Evolutionary conservation across 345 rosid species (phyloP), one percentile per base, ranked within the genome.

Genomic region (Durio zibethinus): DNA sequence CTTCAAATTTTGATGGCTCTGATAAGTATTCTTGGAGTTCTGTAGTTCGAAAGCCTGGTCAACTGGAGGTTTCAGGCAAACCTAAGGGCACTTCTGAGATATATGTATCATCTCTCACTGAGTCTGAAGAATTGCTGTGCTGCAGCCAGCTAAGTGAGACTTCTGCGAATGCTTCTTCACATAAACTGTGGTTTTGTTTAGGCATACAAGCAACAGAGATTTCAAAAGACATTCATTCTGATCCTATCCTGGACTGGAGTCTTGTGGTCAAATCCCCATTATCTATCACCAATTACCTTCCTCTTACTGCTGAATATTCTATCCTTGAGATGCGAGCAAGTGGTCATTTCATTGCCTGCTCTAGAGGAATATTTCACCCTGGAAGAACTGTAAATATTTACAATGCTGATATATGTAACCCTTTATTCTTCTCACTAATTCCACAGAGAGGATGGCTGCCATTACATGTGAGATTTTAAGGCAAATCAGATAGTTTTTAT

Each of bases 381-480:
- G 97, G 94, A 69, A 86, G 87, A 83, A 80, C 90, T 72, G 93
- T 91, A 56, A 91, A 92, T 80, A 86, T 92, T 81, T 88, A 93
- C 80, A 85, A 83, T 84, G 97, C 88, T 45, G 93, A 93, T 82
- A 86, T 91, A 77, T 82, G 89, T 81, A 92, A 81, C 57, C 93
- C 90, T 40, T 79, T 96, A 76, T 92, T 83, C 84, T 84, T 96
- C 52, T 86, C 97, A 45, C 84, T 96, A 73, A 88, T 91, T 80
- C 99, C 98, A 29, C 98, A 88, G 78, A 84, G 89, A 76, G 97
- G 94, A 79, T 96, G 99, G 99, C 84, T 87, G 40, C 97, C 98
- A 63, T 75, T 88, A 82, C 86, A 85, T 74, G 99, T 93, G 82
- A 86, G 86, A 80, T 74, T 27, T 72, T 43, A 57, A 68, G 65